These are phyloP conservation scores for Fusarium incarnatum DNA, from an alignment of 2,329 filamentous ascomycete genomes.

Conservation along the genomic window DNA sequence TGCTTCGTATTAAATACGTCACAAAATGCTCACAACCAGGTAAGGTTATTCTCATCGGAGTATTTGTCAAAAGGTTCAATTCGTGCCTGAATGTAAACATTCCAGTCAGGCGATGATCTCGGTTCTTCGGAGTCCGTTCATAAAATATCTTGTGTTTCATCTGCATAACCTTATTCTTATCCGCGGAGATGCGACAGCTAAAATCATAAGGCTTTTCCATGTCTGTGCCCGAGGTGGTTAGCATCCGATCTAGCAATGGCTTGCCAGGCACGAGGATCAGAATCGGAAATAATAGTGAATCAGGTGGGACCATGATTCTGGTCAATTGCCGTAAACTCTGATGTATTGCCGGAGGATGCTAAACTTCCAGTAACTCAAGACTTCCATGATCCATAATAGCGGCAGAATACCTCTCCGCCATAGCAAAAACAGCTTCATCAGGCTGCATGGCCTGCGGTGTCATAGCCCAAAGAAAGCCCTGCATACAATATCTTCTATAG, in stretches of 20 bases:
- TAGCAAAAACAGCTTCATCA: background rate
- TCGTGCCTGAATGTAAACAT: background rate
- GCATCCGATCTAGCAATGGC: background rate
- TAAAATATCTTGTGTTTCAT: background rate
- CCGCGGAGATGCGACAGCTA: background rate
- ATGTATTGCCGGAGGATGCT: background rate
- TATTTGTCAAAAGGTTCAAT: background rate
- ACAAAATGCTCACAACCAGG: background rate
- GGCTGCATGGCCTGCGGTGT: conserved; percentile 5
- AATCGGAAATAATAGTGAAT: background rate
- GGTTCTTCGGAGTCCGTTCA: background rate
- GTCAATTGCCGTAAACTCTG: background rate
- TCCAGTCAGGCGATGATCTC: background rate
- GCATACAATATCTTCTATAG: background rate
- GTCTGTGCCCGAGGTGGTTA: background rate
- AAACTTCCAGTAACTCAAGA: background rate
- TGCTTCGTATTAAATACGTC: background rate
- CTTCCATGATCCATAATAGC: background rate
- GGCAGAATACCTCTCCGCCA: background rate
- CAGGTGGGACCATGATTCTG: background rate
- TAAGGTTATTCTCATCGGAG: background rate
- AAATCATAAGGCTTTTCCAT: background rate
- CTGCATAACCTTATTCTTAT: background rate
- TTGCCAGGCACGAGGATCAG: background rate
- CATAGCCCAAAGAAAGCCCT: conserved; percentile 4